A percentile compares a stretch with the other conserved stretches of the same genome.
Conservation (phyloP, 1,284 basidiomycete genomes). For the Trichosporon ovoides region DNA sequence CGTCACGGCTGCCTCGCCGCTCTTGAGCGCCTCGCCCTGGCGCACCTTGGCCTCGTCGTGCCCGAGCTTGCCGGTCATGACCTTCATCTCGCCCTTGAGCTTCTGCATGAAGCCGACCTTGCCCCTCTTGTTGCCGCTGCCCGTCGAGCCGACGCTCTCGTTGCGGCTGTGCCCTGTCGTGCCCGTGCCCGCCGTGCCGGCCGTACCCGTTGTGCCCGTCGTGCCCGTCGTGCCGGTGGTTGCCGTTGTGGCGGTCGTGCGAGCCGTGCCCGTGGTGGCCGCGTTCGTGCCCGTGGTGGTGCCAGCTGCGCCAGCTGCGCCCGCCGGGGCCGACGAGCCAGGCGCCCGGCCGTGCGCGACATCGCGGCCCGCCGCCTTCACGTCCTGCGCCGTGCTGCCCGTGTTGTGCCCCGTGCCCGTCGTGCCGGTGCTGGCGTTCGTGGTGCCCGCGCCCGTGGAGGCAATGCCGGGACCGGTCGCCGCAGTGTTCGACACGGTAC, state of each 20-base stretch:
- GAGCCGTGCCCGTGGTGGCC: conserved; percentile 20
- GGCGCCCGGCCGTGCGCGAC: not conserved
- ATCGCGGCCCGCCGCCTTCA: not conserved
- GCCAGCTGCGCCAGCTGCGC: not conserved
- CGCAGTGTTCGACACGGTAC: conserved; percentile 9
- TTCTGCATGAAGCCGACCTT: conserved; percentile 37
- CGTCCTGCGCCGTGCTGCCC: not conserved
- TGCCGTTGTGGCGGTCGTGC: conserved; percentile 20
- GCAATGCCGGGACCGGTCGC: not conserved
- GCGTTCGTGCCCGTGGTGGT: conserved; percentile 27
- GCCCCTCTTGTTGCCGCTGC: conserved; percentile 23
- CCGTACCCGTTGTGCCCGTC: not conserved
- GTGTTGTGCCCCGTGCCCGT: not conserved
- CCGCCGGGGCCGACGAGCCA: not conserved
- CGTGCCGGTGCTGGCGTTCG: not conserved
- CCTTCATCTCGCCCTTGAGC: conserved; percentile 42
- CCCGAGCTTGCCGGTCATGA: conserved; percentile 29
- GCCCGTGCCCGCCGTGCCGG: not conserved
- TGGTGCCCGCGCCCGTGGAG: not conserved
- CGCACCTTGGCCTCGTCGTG: conserved; percentile 23
- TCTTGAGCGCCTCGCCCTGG: conserved; percentile 14
- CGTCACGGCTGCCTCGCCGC: conserved; percentile 4
- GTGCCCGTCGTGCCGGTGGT: conserved; percentile 18
- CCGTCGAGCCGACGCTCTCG: conserved; percentile 1
- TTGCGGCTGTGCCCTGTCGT: conserved; percentile 6